A percentile compares a stretch with the other conserved stretches of the same genome.
phyloP scores from a whole-genome alignment of 1,284 basidiomycete genomes.

The Trichosporon inkin region DNA sequence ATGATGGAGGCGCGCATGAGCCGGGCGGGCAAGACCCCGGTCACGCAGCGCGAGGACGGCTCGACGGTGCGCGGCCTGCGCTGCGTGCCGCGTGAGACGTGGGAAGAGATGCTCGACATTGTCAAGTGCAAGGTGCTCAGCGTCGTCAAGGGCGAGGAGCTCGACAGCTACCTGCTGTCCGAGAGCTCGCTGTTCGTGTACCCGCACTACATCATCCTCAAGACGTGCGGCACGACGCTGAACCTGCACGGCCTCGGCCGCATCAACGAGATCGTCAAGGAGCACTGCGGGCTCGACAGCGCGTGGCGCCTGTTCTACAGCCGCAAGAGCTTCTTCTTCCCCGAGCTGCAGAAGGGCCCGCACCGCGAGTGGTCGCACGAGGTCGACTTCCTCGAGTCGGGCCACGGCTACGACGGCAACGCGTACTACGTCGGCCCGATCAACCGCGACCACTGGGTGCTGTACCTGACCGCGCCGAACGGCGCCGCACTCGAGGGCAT shows the following conservation, averaged over 20 bases:
- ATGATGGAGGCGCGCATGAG: slow-evolving; percentile 7
- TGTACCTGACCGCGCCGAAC: slow-evolving; percentile 76
- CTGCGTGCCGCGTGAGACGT: slow-evolving; percentile 68
- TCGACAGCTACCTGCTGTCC: slow-evolving; percentile 94
- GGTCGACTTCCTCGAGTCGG: slow-evolving; percentile 74
- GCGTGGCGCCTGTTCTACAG: slow-evolving; percentile 95
- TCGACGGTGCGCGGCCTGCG: slow-evolving; percentile 44
- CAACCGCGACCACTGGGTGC: slow-evolving; percentile 97
- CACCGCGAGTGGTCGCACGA: slow-evolving; percentile 94
- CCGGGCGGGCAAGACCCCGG: not conserved
- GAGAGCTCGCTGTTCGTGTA: slow-evolving; percentile 97
- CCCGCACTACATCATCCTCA: slow-evolving; percentile 92
- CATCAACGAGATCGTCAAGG: slow-evolving; percentile 82
- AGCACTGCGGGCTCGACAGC: slow-evolving; percentile 66
- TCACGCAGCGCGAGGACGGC: slow-evolving; percentile 12
- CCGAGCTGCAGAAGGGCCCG: slow-evolving; percentile 88
- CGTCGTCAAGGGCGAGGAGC: slow-evolving; percentile 76
- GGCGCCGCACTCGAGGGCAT: slow-evolving; percentile 6
- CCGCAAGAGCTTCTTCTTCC: slow-evolving; percentile 99
- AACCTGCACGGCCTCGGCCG: slow-evolving; percentile 90
- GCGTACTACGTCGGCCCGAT: slow-evolving; percentile 97
- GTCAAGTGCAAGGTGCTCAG: slow-evolving; percentile 97
- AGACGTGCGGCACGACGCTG: slow-evolving; percentile 98
- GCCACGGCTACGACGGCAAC: slow-evolving; percentile 46
- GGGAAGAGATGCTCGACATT: slow-evolving; percentile 97